These are phyloP conservation scores for Taiwanofungus camphoratus DNA, from an alignment of 1,284 basidiomycete genomes.

Conservation along the genomic window DNA sequence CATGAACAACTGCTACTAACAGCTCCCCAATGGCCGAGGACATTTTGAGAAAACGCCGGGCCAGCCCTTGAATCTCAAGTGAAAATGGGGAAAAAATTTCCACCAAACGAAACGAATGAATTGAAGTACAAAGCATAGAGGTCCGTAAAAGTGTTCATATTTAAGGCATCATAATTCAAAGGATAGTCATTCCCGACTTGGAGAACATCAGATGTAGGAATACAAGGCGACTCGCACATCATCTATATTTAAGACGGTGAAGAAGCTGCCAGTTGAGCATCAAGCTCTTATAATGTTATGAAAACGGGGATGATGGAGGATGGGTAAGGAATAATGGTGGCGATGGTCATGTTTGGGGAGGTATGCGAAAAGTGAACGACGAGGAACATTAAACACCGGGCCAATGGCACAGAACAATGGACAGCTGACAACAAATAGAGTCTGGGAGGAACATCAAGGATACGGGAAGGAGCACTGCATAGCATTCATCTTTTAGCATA, in stretches of 20 bases:
- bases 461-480: not conserved
- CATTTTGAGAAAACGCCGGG: too few relatives aligned
- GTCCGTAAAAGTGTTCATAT: constrained; percentile 2
- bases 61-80: too few relatives aligned
- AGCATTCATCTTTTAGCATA: not conserved
- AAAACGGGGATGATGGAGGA: not conserved
- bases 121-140: not conserved
- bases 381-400: not conserved
- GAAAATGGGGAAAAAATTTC: too few relatives aligned
- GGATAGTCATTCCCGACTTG: constrained; percentile 2
- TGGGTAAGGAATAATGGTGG: not conserved
- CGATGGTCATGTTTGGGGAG: not conserved
- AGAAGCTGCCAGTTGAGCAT: constrained; percentile 2
- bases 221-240: constrained; percentile 4
- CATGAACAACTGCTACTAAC: too few relatives aligned
- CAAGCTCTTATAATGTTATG: constrained; percentile 8
- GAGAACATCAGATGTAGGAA: constrained; percentile 6
- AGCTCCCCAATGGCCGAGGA: too few relatives aligned
- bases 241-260: constrained; percentile 5
- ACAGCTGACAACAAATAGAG: not conserved
- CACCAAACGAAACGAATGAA: too few relatives aligned
- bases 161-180: constrained; percentile 7
- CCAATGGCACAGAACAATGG: not conserved
- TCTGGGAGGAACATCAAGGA: not conserved
- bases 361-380: not conserved